Evolutionary conservation across 345 rosid genomes (phyloP).

Genomic region (Gossypium sturtianum): DNA sequence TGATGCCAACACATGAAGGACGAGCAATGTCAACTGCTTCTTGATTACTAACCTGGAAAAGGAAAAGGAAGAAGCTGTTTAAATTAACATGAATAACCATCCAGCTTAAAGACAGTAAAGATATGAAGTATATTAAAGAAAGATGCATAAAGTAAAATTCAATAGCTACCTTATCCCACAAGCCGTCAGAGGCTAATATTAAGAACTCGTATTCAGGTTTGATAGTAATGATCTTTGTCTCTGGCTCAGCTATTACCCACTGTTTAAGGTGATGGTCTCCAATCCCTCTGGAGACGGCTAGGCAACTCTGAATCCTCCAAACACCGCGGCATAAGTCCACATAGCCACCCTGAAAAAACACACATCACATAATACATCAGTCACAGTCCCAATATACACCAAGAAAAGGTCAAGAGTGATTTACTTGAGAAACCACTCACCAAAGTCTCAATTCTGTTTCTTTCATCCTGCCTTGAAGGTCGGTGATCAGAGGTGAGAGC

Average conservation of each 20-base stretch:
- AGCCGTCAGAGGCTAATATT: slow-evolving; percentile 81
- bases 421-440: slow-evolving; percentile 32
- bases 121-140: not conserved
- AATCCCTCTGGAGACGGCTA: slow-evolving; percentile 78
- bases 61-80: not conserved
- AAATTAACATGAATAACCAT: not conserved
- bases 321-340: slow-evolving; percentile 60
- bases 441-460: slow-evolving; percentile 52
- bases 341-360: slow-evolving; percentile 60
- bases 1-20: slow-evolving; percentile 36
- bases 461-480: slow-evolving; percentile 74
- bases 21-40: slow-evolving; percentile 79
- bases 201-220: slow-evolving; percentile 61
- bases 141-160: not conserved
- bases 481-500: slow-evolving; percentile 83
- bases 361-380: not conserved
- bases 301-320: slow-evolving; percentile 82
- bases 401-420: not conserved
- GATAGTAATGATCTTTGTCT: slow-evolving; percentile 44
- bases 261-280: slow-evolving; percentile 69
- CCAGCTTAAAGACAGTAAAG: not conserved
- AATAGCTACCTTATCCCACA: slow-evolving; percentile 70
- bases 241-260: slow-evolving; percentile 84
- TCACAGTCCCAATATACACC: not conserved
- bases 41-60: slow-evolving; percentile 58